Evolutionary conservation across 1,139 yeast species (phyloP), one percentile per base, ranked within the genome.

Genomic region (Suhomyces taliae): DNA sequence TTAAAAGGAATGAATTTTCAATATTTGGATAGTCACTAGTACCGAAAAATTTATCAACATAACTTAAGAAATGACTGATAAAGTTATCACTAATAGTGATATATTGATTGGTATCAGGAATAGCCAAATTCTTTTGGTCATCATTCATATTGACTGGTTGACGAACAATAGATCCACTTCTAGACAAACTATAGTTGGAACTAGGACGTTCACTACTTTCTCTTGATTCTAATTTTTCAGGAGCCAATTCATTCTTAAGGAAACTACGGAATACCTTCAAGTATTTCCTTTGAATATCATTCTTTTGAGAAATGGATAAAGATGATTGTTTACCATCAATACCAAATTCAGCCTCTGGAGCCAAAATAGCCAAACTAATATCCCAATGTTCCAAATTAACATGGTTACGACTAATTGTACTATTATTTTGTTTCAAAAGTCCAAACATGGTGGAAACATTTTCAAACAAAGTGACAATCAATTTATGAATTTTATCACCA

Each of bases 381-480:
- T 71, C 76, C 80, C 80, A 76, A 53, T 69, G 70, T 43, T 73
- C 78, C 48, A 76, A 64, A 37, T 65, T 67, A 27, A 71, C 78
- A 42, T 67, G 67, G 54, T 72, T 74, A 50, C 80, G 66, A 31
- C 66, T 57, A 37, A 75, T 75, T 29, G 67, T 58, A 44, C 71
- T 65, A 7, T 70, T 55, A 34, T 67, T 67, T 36, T 55, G 59
- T 34, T 64, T 59, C 45, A 74, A 65, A 34, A 61, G 56, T 7
- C 49, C 54, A 49, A 75, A 69, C 32, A 73, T 71, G n/a, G 54
- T 61, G 8, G 64, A 56, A 37, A 73, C 64, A 48, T 69, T 69
- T 10, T 60, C 65, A 34, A 75, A 60, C 40, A 74, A 62, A 6
- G 67, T 64, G 24, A 61, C 49, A 8, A 72, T 60, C 39, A 70